These are phyloP conservation scores for Aureobasidium sp. DNA, from an alignment of 2,329 filamentous ascomycete species.

Conservation along the genomic window DNA sequence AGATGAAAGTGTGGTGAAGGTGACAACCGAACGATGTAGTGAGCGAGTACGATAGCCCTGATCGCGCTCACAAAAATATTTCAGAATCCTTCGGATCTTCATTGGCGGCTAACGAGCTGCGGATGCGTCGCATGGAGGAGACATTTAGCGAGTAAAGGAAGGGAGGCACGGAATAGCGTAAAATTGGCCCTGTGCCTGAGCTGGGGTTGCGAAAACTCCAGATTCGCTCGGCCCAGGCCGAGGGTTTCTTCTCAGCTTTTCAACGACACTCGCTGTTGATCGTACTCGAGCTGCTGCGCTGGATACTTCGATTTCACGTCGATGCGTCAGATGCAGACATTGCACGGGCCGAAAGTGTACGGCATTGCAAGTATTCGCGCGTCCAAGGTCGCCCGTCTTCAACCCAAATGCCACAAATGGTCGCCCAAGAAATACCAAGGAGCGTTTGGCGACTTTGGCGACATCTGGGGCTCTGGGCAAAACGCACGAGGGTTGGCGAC, in stretches of 20 bases:
- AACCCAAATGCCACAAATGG: neutral
- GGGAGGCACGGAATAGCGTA: neutral
- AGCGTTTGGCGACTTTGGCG: neutral
- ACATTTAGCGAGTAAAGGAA: neutral
- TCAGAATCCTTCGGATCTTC: neutral
- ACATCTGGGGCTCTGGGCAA: slow-evolving; percentile 6
- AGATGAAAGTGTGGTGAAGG: neutral
- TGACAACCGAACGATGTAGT: neutral
- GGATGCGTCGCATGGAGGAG: neutral
- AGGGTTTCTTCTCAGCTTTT: neutral
- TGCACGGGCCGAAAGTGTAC: neutral
- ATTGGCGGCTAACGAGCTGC: neutral
- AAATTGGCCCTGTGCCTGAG: neutral
- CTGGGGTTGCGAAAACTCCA: neutral
- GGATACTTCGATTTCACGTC: neutral
- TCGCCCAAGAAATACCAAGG: slow-evolving; percentile 11
- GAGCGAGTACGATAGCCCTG: neutral
- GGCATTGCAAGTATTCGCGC: slow-evolving; percentile 2
- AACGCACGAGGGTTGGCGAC: neutral
- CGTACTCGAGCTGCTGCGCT: neutral
- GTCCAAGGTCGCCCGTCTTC: neutral
- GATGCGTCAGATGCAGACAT: neutral
- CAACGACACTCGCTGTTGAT: neutral
- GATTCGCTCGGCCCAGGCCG: neutral
- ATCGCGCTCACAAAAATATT: neutral